phyloP scores from a whole-genome alignment of 2,329 filamentous ascomycete species.

The Botrytis squamosa region DNA sequence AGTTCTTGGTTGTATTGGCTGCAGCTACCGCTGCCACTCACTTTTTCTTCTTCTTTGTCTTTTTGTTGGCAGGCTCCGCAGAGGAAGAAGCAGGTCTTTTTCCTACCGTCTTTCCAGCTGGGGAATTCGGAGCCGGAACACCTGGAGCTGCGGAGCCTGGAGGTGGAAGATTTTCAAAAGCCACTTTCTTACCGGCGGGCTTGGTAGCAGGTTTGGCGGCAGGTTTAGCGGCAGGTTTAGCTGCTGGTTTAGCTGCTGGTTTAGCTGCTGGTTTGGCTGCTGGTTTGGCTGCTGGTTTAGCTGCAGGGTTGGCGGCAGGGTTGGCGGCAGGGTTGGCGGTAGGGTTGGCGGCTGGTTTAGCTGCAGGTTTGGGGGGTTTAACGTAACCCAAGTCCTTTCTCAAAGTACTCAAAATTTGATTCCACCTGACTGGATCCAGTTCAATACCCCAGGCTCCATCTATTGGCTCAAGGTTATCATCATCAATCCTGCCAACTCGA shows the following conservation, averaged over 20 bases:
- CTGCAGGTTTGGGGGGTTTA: not conserved
- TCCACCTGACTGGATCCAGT: not conserved
- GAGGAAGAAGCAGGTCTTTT: not conserved
- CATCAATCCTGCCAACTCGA: not conserved
- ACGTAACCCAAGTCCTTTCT: not conserved
- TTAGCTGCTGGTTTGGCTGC: not conserved
- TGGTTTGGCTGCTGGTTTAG: not conserved
- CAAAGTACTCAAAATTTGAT: not conserved
- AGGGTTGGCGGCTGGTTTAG: not conserved
- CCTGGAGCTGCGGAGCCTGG: not conserved
- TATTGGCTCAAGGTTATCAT: not conserved
- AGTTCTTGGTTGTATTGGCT: not conserved
- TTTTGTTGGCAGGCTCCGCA: not conserved
- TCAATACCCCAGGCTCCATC: not conserved
- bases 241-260: not conserved
- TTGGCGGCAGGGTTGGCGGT: accelerated
- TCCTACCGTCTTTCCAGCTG: not conserved
- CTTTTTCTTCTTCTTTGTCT: not conserved
- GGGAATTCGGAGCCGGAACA: not conserved
- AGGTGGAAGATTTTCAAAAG: not conserved
- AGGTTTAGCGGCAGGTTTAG: no score
- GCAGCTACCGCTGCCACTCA: not conserved
- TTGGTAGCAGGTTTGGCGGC: not conserved
- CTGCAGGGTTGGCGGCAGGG: accelerated
- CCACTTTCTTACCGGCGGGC: not conserved